Evolutionary conservation across 495 filamentous ascomycete genomes (phyloP), one percentile per base, ranked within the genome.

Genomic region (Friedmanniomyces endolithicus): DNA sequence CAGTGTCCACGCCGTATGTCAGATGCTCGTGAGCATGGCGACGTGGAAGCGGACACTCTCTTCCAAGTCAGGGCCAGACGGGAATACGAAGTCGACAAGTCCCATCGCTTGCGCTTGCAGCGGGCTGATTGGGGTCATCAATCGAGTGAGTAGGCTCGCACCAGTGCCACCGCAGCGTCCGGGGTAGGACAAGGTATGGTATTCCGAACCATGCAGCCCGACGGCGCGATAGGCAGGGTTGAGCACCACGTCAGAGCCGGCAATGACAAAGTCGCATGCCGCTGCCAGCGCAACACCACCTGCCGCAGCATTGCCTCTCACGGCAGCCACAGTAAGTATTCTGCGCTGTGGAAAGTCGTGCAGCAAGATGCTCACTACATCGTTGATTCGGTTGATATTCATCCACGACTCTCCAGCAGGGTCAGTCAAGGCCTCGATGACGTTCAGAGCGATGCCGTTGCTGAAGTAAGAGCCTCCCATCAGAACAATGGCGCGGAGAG

Each of bases 361-460:
- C 27, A 58, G 49, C 12, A 58, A 24, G 24, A 46, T 24, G 12
- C 48, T 29, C 17, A 58, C 50, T 19, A 53, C n/a, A 25, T 58
- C 56, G 20, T 58, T 33, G 43, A 58, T 58, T 12, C 49, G 49
- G 35, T 53, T 53, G 49, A 58, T 58, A 27, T 58, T 58, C 11
- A 24, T 24, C 49, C 49, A 58, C 19, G 56, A 53, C 44, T 58
- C 56, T 16, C 17, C 23, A 8, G 56, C 39, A 3, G 56, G 27
- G 19, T 58, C 49, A 22, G 1, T 25, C 11, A 50, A 39, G 37
- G 49, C 50, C 29, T 58, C 50, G 34, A 53, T 53, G 11, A 58
- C 50, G 31, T 58, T 58, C 23, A 58, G 56, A 14, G 56, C 56
- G 23, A 58, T 58, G 50, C 56, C 56, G 29, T 58, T 58, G 50